Base-by-base conservation (phyloP, 345 rosid species). In the Lepidium sativum region DNA sequence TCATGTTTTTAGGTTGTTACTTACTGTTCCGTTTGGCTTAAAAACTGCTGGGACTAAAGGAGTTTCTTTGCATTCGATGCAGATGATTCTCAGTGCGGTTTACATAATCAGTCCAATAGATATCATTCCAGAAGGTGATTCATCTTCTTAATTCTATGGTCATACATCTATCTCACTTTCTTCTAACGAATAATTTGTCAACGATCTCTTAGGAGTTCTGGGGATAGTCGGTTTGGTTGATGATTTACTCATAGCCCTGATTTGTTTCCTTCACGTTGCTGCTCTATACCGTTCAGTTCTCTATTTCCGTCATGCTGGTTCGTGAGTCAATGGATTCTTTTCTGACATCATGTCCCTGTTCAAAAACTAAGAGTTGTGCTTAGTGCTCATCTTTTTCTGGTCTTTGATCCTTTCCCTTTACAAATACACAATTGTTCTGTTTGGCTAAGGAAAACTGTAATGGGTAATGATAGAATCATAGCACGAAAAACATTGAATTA, bases 71-170 rank as follows among this genome's bases (percentile, higher is more conserved):
- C 37, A 32, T 41, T 60, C 52, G 53, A 39, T 73, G 59, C 96
- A 94, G 96, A 69, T 83, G 83, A 58, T 86, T 53, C 54, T 86
- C 58, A 81, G 92, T 75, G 85, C 49, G 9, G 33, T 80, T 79
- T 92, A 88, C 75, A 37, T 90, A 15, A 9, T 90, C 67, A 94
- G 96, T 73, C 98, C 98, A n/a, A 66, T 94, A 18, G 97, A 94
- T 70, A 72, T 88, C 73, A 82, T 94, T 73, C 96, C 96, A 8
- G 96, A 92, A 89, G 98, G 98, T 87, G 72, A 31, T 38, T 52
- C 5, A 1, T 48, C 55, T 2, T 18, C 39, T 7, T 32, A n/a
- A 39, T 58, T 47, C 8, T 11, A 62, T 50, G 35, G 58, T 50
- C 27, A 1, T 50, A 23, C 21, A 25, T 38, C 12, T 14, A 5